Evolutionary conservation across 2,329 filamentous ascomycete species (phyloP).

Genomic region (Zasmidium cellare): DNA sequence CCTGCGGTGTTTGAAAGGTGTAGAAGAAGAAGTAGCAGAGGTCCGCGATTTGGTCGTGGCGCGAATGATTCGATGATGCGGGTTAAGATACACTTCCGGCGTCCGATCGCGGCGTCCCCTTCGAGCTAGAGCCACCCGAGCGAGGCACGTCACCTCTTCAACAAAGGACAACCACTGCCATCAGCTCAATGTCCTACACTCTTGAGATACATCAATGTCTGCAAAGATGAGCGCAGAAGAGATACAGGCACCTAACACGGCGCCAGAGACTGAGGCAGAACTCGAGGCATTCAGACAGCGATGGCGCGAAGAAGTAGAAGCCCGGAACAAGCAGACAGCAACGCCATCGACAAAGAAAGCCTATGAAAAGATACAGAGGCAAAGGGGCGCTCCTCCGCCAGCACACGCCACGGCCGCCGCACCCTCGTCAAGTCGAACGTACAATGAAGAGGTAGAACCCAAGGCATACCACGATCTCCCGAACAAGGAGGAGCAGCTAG

Average conservation of each 20-base stretch:
- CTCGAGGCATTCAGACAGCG: constrained; percentile 81
- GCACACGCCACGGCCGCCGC: constrained; percentile 11
- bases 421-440: constrained; percentile 30
- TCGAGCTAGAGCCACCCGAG: background rate
- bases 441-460: constrained; percentile 42
- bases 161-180: too few relatives aligned
- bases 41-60: background rate
- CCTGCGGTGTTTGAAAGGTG: background rate
- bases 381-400: constrained; percentile 9
- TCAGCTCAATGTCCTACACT: too few relatives aligned
- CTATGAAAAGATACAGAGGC: constrained; percentile 9
- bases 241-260: constrained; percentile 6
- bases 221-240: constrained; percentile 13
- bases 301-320: constrained; percentile 79
- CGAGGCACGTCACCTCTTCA: background rate
- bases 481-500: constrained; percentile 46
- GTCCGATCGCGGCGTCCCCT: too few relatives aligned
- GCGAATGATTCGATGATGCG: constrained; percentile 8
- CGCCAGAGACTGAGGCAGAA: constrained; percentile 56
- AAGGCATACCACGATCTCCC: constrained; percentile 48
- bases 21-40: background rate
- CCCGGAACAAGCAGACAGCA: constrained; percentile 42
- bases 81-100: background rate
- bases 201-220: too few relatives aligned
- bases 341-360: constrained; percentile 4